Evolutionary conservation across 345 rosid genomes (phyloP).

Genomic region (Lumnitzera racemosa): DNA sequence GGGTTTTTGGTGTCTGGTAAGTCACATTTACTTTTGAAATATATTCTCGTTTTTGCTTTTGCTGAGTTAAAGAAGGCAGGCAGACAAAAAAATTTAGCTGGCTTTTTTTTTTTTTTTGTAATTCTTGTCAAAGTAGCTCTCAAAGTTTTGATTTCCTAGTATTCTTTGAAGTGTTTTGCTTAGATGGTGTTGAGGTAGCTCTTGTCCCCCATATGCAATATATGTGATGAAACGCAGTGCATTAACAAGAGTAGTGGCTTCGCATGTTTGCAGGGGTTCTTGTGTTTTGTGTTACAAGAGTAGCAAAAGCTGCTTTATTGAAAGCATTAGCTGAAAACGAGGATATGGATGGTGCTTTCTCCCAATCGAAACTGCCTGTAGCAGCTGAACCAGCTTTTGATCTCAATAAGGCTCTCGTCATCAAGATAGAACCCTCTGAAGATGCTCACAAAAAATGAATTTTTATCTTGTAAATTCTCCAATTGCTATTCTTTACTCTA

Average conservation of each 20-base stretch:
- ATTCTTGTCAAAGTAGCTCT: too few relatives aligned
- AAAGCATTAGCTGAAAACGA: slow-evolving; percentile 93
- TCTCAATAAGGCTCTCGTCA: slow-evolving; percentile 62
- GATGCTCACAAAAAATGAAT: slow-evolving; percentile 34
- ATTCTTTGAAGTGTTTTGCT: too few relatives aligned
- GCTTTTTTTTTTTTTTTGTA: too few relatives aligned
- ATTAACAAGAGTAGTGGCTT: not conserved
- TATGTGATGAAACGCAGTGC: too few relatives aligned
- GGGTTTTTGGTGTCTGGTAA: slow-evolving; percentile 82
- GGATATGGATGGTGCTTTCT: slow-evolving; percentile 32
- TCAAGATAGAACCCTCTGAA: slow-evolving; percentile 57
- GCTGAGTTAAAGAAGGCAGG: too few relatives aligned
- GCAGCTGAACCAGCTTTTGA: slow-evolving; percentile 29
- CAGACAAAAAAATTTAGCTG: too few relatives aligned
- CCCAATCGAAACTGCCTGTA: slow-evolving; percentile 34
- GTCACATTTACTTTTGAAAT: slow-evolving; percentile 15
- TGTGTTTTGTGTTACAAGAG: slow-evolving; percentile 67
- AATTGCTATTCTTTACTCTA: too few relatives aligned
- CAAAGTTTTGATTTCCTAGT: too few relatives aligned
- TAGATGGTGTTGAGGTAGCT: too few relatives aligned
- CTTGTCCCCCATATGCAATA: too few relatives aligned
- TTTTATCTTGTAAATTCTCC: slow-evolving; percentile 29
- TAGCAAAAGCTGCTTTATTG: slow-evolving; percentile 72
- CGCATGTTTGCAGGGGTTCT: slow-evolving; percentile 52
- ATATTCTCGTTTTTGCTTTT: not conserved